Evolutionary conservation across 2,329 filamentous ascomycete species (phyloP).

Genomic region (Akanthomyces lecanii): DNA sequence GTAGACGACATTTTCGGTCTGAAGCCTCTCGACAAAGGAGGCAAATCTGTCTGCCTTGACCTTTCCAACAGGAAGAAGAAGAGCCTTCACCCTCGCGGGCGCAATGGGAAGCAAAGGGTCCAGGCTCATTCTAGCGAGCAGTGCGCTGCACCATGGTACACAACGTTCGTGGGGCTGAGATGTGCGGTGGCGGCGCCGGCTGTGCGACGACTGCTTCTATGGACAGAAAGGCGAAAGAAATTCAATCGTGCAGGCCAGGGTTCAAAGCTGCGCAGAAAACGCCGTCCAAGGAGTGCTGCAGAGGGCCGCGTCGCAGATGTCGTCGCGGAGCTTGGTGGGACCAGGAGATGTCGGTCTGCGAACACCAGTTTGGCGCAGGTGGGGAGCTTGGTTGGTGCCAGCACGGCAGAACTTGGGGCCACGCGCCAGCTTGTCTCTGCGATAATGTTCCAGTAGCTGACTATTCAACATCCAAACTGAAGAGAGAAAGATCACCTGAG

Average conservation of each 20-base stretch:
- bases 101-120: slow-evolving; percentile 88
- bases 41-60: slow-evolving; percentile 80
- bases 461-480: no score
- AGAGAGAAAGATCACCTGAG: not conserved
- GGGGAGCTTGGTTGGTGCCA: slow-evolving; percentile 7
- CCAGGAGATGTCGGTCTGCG: slow-evolving; percentile 12
- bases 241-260: not conserved
- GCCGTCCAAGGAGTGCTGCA: slow-evolving; percentile 2
- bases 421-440: not conserved
- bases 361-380: not conserved
- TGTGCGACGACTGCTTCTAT: not conserved
- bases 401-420: not conserved
- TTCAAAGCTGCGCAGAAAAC: not conserved
- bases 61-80: slow-evolving; percentile 80
- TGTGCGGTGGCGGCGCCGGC: not conserved
- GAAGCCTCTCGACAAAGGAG: slow-evolving; percentile 72
- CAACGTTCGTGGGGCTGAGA: not conserved
- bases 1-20: slow-evolving; percentile 74
- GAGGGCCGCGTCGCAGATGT: slow-evolving; percentile 7
- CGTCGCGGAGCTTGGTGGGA: slow-evolving; percentile 10
- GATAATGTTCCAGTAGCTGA: no score
- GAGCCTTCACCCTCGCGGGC: slow-evolving; percentile 82
- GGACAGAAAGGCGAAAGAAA: not conserved
- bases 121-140: slow-evolving; percentile 69
- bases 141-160: slow-evolving; percentile 25